Evolutionary conservation across 1,284 basidiomycete genomes (phyloP), one percentile per base, ranked within the genome.

Genomic region (Pseudozyma sp.): DNA sequence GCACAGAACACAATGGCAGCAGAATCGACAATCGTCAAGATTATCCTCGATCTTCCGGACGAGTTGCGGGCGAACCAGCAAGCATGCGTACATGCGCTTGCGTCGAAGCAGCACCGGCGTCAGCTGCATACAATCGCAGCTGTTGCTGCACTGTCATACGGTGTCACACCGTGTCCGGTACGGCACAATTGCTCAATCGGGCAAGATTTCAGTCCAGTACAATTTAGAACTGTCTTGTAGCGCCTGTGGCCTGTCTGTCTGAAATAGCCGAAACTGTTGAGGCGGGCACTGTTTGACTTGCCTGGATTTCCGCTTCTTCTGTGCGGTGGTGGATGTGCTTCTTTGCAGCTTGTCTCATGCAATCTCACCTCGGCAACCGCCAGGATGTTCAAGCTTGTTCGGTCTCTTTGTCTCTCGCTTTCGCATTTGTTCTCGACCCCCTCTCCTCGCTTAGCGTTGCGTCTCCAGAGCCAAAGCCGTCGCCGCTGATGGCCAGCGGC

Each of bases 331-430:
- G 24, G 24, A 24, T 24, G 11, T 16, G 40, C 45, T 46, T 46
- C 45, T 30, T 19, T 45, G 17, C 17, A 29, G 24, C 14, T 13
- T 40, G 13, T 30, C 37, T 37, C 24, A 43, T 52, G 50, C 50
- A 52, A 17, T 1, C 39, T 30, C 50, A 50, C 24, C 49, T 52
- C 50, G 50, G 50, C 50, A 30, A 52, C 30, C 50, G 11, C 14
- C 17, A 45, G n/a, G 19, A n/a, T 42, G 40, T 10, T 42, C 40
- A 42, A 49, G 47, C 11, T 24, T 1, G n/a, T 17, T 37, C 11
- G n/a, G 47, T 57, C 54, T 49, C 45, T 54, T 17, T 37, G 44
- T 46, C 40, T 50, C 52, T 39, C 44, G 31, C 39, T 43, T 35
- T 45, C 37, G 29, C 49, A 43, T 49, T 55, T 65, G 54, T 34